A percentile compares a stretch with the other conserved stretches of the same genome.
These are phyloP conservation scores for Hymenoscyphus repandus DNA, from an alignment of 2,329 filamentous ascomycete species.

Conservation along the genomic window DNA sequence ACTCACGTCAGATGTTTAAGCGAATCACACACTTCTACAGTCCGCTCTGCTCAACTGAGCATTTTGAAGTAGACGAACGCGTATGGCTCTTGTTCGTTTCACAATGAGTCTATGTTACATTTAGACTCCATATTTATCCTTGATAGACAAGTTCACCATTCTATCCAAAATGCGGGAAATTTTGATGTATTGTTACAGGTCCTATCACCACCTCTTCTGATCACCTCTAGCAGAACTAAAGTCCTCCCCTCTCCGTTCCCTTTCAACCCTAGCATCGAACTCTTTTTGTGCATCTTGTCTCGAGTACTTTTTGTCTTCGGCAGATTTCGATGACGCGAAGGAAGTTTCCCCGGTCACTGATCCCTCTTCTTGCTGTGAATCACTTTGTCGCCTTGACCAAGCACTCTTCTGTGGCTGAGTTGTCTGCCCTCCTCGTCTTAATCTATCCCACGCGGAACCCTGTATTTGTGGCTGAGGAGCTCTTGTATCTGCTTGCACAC, in stretches of 20 bases:
- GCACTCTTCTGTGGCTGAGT: neutral
- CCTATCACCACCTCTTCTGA: constrained; percentile 20
- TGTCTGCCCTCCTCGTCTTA: constrained; percentile 22
- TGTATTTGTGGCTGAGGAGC: constrained; percentile 4
- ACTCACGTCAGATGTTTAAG: too few relatives aligned
- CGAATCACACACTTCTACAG: too few relatives aligned
- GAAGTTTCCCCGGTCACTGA: constrained; percentile 2
- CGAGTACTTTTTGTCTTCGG: constrained; percentile 19
- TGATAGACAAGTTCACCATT: too few relatives aligned
- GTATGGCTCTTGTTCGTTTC: too few relatives aligned
- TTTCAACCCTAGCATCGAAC: constrained; percentile 31
- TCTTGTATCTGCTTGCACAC: constrained; percentile 13
- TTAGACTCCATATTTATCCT: too few relatives aligned
- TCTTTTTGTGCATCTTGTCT: constrained; percentile 28
- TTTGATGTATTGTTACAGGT: too few relatives aligned
- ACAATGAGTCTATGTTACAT: too few relatives aligned
- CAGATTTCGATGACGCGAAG: neutral
- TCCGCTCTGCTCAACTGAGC: too few relatives aligned
- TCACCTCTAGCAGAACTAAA: constrained; percentile 23
- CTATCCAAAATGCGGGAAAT: too few relatives aligned
- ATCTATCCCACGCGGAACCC: constrained; percentile 31
- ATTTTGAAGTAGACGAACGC: too few relatives aligned
- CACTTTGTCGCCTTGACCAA: neutral
- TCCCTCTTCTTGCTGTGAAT: constrained; percentile 11
- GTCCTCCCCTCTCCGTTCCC: constrained; percentile 27